Percentiles rank a stretch among this genome's conserved stretches.
Conservation (phyloP, 2,329 filamentous ascomycete genomes). For the Pseudogymnoascus verrucosus region DNA sequence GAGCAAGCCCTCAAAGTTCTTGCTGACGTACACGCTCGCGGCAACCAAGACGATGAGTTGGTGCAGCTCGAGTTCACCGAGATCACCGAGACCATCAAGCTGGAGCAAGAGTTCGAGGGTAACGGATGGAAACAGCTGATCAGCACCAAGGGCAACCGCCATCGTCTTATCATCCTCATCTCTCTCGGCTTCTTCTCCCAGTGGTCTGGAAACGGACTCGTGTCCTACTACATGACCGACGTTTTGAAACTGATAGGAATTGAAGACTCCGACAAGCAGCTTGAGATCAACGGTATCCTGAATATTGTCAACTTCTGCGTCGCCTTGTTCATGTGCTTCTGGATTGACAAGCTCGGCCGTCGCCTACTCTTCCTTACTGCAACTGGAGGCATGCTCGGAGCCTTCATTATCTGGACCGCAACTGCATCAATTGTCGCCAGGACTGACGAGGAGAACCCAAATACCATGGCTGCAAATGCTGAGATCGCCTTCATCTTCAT, state of each 20-base stretch:
- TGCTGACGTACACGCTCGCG: constrained; percentile 37
- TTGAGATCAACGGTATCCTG: constrained; percentile 23
- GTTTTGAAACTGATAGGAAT: constrained; percentile 31
- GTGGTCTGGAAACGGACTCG: constrained; percentile 47
- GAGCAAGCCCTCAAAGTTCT: constrained; percentile 42
- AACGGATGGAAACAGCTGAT: constrained; percentile 40
- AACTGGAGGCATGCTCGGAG: constrained; percentile 20
- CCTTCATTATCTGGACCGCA: constrained; percentile 22
- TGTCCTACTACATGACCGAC: constrained; percentile 33
- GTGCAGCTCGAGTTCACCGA: constrained; percentile 35
- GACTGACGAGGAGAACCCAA: constrained; percentile 23
- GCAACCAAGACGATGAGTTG: constrained; percentile 31
- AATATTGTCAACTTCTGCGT: constrained; percentile 22
- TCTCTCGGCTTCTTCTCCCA: constrained; percentile 48
- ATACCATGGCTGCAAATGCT: constrained; percentile 16
- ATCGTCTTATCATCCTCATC: constrained; percentile 45
- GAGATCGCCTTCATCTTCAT: constrained; percentile 42
- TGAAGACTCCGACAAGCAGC: constrained; percentile 26
- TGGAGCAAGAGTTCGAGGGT: constrained; percentile 39
- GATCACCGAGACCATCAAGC: constrained; percentile 35
- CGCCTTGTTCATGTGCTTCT: constrained; percentile 23
- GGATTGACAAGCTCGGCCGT: constrained; percentile 26
- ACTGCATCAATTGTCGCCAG: constrained; percentile 27
- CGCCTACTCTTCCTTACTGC: constrained; percentile 21
- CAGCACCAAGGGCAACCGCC: constrained; percentile 45